These are phyloP conservation scores for Angomonas ambiguus DNA, from an alignment of 208 protist genomes.

Conservation along the genomic window DNA sequence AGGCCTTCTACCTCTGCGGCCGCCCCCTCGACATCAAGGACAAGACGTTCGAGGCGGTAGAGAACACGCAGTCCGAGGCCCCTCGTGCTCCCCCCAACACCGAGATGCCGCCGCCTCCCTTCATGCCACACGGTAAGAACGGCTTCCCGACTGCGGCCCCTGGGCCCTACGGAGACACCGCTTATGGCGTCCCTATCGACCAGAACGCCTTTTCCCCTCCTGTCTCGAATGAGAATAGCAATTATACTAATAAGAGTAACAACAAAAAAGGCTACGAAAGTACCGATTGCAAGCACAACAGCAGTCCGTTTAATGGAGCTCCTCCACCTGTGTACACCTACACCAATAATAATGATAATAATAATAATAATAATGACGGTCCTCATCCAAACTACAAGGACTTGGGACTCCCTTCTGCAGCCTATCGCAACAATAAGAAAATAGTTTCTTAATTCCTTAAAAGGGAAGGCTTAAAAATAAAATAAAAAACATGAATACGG, in stretches of 20 bases:
- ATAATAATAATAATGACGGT: too few relatives aligned
- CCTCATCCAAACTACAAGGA: background rate
- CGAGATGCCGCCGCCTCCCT: background rate
- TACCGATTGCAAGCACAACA: too few relatives aligned
- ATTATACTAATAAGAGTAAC: background rate
- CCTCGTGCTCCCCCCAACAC: too few relatives aligned
- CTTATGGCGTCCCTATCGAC: background rate
- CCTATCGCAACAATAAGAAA: too few relatives aligned
- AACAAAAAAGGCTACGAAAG: too few relatives aligned
- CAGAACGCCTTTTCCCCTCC: background rate
- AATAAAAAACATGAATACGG: too few relatives aligned
- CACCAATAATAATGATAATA: background rate
- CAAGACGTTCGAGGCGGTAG: background rate
- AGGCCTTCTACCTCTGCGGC: too few relatives aligned
- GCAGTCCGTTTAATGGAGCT: too few relatives aligned
- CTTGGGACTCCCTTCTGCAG: background rate
- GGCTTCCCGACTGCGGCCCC: background rate
- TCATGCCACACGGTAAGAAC: background rate
- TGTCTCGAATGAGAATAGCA: background rate
- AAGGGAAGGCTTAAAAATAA: too few relatives aligned
- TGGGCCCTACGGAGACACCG: background rate
- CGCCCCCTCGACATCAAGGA: background rate
- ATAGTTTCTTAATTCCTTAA: too few relatives aligned
- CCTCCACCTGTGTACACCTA: too few relatives aligned
- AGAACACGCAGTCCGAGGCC: too few relatives aligned